Percentiles rank a stretch among this genome's conserved stretches.
phyloP scores from a whole-genome alignment of 2,329 filamentous ascomycete species.

The Dryadomyces quercus-mongolicae region DNA sequence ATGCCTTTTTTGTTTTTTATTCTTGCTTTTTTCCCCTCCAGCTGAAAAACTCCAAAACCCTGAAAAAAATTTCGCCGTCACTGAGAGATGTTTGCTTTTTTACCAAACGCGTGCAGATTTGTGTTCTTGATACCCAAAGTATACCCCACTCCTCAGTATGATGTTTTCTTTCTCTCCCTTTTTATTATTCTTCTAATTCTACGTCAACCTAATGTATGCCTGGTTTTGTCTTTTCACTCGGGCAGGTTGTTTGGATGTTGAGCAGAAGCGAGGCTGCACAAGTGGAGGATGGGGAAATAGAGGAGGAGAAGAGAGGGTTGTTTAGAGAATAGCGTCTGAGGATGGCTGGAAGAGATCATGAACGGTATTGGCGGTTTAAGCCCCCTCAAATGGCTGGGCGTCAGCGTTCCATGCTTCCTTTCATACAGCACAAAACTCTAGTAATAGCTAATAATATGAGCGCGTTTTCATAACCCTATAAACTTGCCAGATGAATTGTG shows the following conservation, averaged over 20 bases:
- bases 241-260: too few species aligned
- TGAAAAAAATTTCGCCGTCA: not conserved
- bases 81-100: not conserved
- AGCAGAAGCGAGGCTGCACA: too few species aligned
- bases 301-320: not conserved
- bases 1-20: constrained; percentile 4
- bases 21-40: not conserved
- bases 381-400: not conserved
- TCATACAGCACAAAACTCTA: not conserved
- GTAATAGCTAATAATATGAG: constrained; percentile 4
- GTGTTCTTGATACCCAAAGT: constrained; percentile 1
- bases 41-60: not conserved
- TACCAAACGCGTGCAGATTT: not conserved
- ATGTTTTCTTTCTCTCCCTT: not conserved
- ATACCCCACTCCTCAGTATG: not conserved
- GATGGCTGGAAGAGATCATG: not conserved
- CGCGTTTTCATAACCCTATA: not conserved
- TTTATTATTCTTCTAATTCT: not conserved
- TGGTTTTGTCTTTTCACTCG: not conserved
- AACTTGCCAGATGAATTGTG: too few species aligned
- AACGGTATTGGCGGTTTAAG: not conserved
- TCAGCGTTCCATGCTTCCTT: not conserved
- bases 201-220: not conserved
- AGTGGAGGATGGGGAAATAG: not conserved
- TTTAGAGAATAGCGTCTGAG: not conserved